Conservation (phyloP, 2,329 filamentous ascomycete species). For the Ophiobolus disseminans region DNA sequence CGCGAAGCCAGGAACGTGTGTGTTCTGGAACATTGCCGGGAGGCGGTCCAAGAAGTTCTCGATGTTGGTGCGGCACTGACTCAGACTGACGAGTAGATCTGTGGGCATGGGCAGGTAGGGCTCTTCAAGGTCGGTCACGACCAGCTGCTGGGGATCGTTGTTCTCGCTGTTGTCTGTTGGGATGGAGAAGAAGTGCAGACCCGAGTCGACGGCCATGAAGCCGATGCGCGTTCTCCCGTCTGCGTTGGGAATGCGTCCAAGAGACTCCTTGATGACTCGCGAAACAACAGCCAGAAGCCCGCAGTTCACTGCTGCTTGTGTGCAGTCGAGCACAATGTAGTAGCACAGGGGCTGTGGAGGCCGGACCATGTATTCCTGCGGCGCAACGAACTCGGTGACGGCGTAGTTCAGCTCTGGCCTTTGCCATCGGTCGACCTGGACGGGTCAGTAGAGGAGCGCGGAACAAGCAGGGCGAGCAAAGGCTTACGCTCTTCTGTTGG, state of each 20-base stretch:
- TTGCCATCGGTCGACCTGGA: conserved; percentile 76
- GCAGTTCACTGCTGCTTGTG: conserved; percentile 72
- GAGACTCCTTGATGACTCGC: conserved; percentile 90
- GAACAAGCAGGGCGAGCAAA: background rate
- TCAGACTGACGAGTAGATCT: conserved; percentile 87
- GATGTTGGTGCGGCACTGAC: conserved; percentile 87
- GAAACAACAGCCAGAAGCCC: conserved; percentile 91
- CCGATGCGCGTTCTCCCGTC: conserved; percentile 90
- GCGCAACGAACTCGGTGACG: conserved; percentile 97
- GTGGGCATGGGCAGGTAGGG: conserved; percentile 94
- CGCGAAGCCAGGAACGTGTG: conserved; percentile 85
- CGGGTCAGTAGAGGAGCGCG: background rate
- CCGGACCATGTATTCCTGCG: conserved; percentile 99
- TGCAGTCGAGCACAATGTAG: conserved; percentile 37
- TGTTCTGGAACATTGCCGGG: conserved; percentile 96
- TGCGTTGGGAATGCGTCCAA: conserved; percentile 97
- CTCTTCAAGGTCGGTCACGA: conserved; percentile 93
- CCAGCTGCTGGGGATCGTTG: conserved; percentile 86
- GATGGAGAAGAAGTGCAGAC: conserved; percentile 94
- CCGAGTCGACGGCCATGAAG: conserved; percentile 94
- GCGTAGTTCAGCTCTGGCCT: conserved; percentile 91
- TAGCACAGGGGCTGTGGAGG: conserved; percentile 78
- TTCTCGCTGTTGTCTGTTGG: conserved; percentile 86
- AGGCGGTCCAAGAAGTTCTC: conserved; percentile 90
- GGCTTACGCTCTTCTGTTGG: conserved; percentile 77